Evolutionary conservation across 768 basidiomycete genomes (phyloP).

Genomic region (Termitomyces sp.): DNA sequence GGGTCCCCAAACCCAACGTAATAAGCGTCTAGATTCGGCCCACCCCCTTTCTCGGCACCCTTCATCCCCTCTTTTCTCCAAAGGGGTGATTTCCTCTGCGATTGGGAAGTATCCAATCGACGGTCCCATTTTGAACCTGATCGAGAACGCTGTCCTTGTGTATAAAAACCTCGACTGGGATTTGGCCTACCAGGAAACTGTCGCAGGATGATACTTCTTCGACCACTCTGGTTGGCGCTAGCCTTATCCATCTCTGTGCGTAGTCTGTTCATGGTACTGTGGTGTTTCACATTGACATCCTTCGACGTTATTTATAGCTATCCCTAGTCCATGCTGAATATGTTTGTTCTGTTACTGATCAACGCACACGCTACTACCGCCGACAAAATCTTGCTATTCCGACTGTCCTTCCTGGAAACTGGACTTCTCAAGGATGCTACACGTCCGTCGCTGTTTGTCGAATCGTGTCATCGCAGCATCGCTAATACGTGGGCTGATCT

Average conservation of each 20-base stretch:
- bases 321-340: constrained; percentile 23
- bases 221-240: constrained; percentile 29
- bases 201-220: constrained; percentile 31
- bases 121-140: constrained; percentile 27
- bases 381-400: constrained; percentile 31
- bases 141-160: constrained; percentile 19
- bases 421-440: constrained; percentile 61
- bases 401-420: constrained; percentile 45
- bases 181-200: constrained; percentile 13
- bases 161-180: constrained; percentile 24
- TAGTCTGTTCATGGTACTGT: constrained; percentile 7
- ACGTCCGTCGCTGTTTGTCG: constrained; percentile 36
- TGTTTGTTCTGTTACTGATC: constrained; percentile 21
- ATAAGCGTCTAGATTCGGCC: constrained; percentile 20
- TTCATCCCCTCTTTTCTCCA: constrained; percentile 16
- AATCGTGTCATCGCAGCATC: background rate
- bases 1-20: constrained; percentile 18
- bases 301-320: constrained; percentile 16
- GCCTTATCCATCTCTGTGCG: constrained; percentile 39
- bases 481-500: constrained; percentile 6
- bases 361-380: constrained; percentile 30
- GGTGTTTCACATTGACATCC: constrained; percentile 4
- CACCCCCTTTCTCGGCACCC: constrained; percentile 18
- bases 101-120: constrained; percentile 21
- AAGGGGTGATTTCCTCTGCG: constrained; percentile 16